A percentile compares a stretch with the other conserved stretches of the same genome.
Conservation (phyloP, 768 basidiomycete species). For the Pilatotrama ljubarskyi region DNA sequence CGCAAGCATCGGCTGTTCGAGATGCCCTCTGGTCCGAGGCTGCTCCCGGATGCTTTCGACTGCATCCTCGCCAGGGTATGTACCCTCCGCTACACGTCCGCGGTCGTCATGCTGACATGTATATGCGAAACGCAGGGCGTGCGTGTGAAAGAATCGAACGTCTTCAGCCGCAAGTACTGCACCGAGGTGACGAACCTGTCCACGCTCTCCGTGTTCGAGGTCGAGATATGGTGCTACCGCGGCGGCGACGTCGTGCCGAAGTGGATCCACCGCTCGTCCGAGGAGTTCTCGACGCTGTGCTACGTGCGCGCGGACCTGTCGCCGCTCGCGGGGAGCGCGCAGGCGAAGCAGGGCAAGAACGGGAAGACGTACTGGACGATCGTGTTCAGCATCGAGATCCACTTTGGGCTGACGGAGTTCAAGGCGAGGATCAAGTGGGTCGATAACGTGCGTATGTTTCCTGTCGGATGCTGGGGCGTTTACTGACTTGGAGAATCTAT, state of each 20-base stretch:
- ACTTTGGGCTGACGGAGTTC: slow-evolving; percentile 82
- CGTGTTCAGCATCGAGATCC: slow-evolving; percentile 81
- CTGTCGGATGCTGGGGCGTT: background rate
- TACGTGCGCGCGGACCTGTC: slow-evolving; percentile 79
- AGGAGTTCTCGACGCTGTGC: slow-evolving; percentile 75
- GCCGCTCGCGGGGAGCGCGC: slow-evolving; percentile 67
- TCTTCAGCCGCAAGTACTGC: slow-evolving; percentile 80
- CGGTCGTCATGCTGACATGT: background rate
- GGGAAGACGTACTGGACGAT: slow-evolving; percentile 83
- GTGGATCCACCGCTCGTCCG: slow-evolving; percentile 67
- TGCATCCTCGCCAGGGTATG: slow-evolving; percentile 72
- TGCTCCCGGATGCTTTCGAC: slow-evolving; percentile 83
- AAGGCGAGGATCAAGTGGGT: slow-evolving; percentile 81
- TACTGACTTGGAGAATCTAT: slow-evolving; percentile 1
- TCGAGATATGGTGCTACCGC: slow-evolving; percentile 83
- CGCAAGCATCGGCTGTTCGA: slow-evolving; percentile 69
- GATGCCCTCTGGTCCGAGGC: slow-evolving; percentile 72
- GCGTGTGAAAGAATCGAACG: slow-evolving; percentile 79
- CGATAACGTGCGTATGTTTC: slow-evolving; percentile 57
- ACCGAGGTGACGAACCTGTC: slow-evolving; percentile 77
- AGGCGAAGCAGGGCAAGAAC: slow-evolving; percentile 60
- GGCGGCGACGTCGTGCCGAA: slow-evolving; percentile 70
- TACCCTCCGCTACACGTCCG: slow-evolving; percentile 16
- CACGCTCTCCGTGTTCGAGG: slow-evolving; percentile 78
- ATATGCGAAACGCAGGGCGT: slow-evolving; percentile 45